Percentiles rank a stretch among this genome's conserved stretches.
These are phyloP conservation scores for Didymella segeticola DNA, from an alignment of 2,329 filamentous ascomycete genomes.

Conservation along the genomic window DNA sequence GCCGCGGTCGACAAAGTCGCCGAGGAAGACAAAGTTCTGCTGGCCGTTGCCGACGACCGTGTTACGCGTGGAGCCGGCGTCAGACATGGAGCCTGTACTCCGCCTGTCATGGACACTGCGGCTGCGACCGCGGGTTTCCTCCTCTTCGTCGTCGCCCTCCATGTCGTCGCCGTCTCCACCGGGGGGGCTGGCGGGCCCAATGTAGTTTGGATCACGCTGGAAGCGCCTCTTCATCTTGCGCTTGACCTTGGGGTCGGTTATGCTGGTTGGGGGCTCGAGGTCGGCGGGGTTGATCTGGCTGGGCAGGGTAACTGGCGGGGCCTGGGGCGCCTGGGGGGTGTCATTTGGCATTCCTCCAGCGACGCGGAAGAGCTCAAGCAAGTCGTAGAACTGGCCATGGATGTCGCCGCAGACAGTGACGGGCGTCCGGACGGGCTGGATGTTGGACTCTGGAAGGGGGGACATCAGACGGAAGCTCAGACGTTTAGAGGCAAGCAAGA, in stretches of 20 bases:
- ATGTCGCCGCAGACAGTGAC: constrained; percentile 98
- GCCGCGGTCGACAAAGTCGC: constrained; percentile 76
- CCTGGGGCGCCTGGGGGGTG: constrained; percentile 61
- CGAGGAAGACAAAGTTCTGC: constrained; percentile 73
- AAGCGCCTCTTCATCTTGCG: constrained; percentile 75
- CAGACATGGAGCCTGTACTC: constrained; percentile 52
- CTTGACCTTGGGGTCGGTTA: constrained; percentile 84
- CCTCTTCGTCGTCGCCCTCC: constrained; percentile 53
- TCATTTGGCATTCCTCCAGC: constrained; percentile 96
- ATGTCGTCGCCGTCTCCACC: constrained; percentile 59
- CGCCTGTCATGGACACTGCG: constrained; percentile 51
- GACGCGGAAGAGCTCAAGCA: constrained; percentile 95
- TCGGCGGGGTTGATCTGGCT: constrained; percentile 87
- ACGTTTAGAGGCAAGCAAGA: too few relatives aligned
- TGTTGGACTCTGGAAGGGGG: constrained; percentile 80
- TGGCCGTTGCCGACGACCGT: constrained; percentile 60
- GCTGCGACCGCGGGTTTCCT: constrained; percentile 56
- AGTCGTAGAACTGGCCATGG: constrained; percentile 97
- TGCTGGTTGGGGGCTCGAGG: constrained; percentile 87
- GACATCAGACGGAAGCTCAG: constrained; percentile 1
- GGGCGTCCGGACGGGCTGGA: constrained; percentile 94
- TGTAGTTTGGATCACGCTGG: constrained; percentile 60
- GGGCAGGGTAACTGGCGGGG: constrained; percentile 68
- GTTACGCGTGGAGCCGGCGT: constrained; percentile 48
- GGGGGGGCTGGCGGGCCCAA: constrained; percentile 57